phyloP scores from a whole-genome alignment of 2,329 filamentous ascomycete genomes.

The Hypoxylon sp. region DNA sequence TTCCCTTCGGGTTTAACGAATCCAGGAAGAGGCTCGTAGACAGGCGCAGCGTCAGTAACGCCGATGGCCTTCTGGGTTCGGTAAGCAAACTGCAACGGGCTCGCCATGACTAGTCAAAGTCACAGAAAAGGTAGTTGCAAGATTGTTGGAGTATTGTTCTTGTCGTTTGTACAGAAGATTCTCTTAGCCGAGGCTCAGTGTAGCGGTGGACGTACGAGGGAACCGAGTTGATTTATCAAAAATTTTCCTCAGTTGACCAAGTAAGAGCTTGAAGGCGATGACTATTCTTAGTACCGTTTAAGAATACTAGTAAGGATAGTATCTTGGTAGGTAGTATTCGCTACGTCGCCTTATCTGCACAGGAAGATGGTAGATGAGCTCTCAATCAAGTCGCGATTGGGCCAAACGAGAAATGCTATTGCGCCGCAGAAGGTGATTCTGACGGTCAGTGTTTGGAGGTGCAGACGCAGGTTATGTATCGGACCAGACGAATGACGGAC shows the following conservation, averaged over 20 bases:
- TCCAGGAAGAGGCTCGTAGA: slow-evolving; percentile 86
- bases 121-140: slow-evolving; percentile 68
- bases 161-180: slow-evolving; percentile 45
- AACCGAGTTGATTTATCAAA: slow-evolving; percentile 44
- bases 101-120: slow-evolving; percentile 95
- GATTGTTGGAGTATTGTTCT: slow-evolving; percentile 46
- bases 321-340: slow-evolving; percentile 27
- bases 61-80: slow-evolving; percentile 98
- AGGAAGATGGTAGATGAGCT: slow-evolving; percentile 5
- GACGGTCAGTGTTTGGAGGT: slow-evolving; percentile 22
- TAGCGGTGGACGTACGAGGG: slow-evolving; percentile 13
- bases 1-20: slow-evolving; percentile 93
- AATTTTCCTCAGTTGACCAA: slow-evolving; percentile 35
- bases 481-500: slow-evolving; percentile 27
- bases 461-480: slow-evolving; percentile 15
- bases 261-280: slow-evolving; percentile 12
- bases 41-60: slow-evolving; percentile 89
- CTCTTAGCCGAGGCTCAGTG: slow-evolving; percentile 30
- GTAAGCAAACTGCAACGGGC: slow-evolving; percentile 94
- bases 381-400: slow-evolving; percentile 19
- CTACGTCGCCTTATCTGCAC: slow-evolving; percentile 19
- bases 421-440: slow-evolving; percentile 28
- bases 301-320: slow-evolving; percentile 28
- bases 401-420: slow-evolving; percentile 23
- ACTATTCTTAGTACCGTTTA: slow-evolving; percentile 22